phyloP scores from a whole-genome alignment of 148 eudicot genomes.

The Nepenthes gracilis region DNA sequence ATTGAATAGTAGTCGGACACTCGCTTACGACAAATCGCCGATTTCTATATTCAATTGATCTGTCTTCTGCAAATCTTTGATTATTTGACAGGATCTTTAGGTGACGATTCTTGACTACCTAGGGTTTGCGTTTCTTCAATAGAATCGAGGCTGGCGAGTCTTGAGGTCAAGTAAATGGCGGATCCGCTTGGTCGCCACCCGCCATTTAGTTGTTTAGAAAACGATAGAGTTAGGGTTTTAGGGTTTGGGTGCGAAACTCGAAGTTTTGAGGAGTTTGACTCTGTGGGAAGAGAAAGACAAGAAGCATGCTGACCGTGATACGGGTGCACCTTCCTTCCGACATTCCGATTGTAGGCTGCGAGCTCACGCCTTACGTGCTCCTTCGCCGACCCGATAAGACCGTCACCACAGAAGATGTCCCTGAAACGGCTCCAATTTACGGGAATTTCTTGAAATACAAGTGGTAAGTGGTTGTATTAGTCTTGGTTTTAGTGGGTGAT shows the following conservation, averaged over 20 bases:
- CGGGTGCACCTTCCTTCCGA: conserved; percentile 95
- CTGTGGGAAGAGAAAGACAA: conserved; percentile 6
- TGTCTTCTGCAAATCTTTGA: too few species aligned
- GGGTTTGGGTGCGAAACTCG: conserved; percentile 12
- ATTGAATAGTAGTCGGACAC: too few species aligned
- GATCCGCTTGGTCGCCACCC: conserved; percentile 61
- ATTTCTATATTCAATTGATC: too few species aligned
- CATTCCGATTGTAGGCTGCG: conserved; percentile 94
- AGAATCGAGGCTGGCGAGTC: conserved; percentile 59
- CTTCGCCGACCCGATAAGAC: conserved; percentile 59
- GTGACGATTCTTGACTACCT: not conserved
- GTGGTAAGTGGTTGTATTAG: conserved; percentile 29
- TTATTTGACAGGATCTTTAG: not conserved
- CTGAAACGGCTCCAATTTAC: conserved; percentile 63
- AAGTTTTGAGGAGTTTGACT: conserved; percentile 3
- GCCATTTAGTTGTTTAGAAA: conserved; percentile 9
- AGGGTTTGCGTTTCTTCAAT: not conserved
- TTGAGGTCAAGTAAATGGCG: conserved; percentile 56
- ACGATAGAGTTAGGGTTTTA: conserved; percentile 3
- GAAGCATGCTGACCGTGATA: conserved; percentile 74
- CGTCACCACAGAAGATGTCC: conserved; percentile 59
- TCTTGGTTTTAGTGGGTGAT: not conserved
- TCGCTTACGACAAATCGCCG: too few species aligned
- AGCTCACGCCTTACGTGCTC: conserved; percentile 83
- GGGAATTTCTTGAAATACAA: conserved; percentile 87